Evolutionary conservation across 352 stramenopile species (phyloP).

Genomic region (Phytophthora melonis): DNA sequence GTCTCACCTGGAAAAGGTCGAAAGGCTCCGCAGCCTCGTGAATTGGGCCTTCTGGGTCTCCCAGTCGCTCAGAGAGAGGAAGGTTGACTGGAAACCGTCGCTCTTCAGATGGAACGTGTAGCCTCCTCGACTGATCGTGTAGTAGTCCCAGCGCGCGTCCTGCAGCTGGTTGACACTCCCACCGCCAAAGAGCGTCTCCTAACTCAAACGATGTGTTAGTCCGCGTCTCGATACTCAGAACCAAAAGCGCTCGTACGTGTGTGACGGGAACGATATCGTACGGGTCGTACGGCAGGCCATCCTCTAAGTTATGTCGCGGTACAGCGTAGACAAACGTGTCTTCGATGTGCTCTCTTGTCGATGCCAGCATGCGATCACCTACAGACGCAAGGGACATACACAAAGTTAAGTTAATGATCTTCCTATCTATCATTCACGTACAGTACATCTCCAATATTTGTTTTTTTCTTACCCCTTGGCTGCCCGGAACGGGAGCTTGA

Average conservation of each 20-base stretch:
- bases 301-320: constrained; percentile 63
- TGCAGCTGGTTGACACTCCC: constrained; percentile 39
- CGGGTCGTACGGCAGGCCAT: constrained; percentile 58
- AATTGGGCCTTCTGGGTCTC: constrained; percentile 66
- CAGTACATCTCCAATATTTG: constrained; percentile 1
- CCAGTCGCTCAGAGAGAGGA: constrained; percentile 57
- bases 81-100: constrained; percentile 52
- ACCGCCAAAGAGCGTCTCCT: constrained; percentile 36
- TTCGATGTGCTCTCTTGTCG: constrained; percentile 22
- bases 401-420: neutral
- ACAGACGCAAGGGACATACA: neutral
- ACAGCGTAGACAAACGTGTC: constrained; percentile 80
- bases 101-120: constrained; percentile 73
- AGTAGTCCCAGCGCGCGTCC: constrained; percentile 66
- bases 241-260: constrained; percentile 43
- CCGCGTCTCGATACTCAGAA: neutral
- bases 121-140: constrained; percentile 65
- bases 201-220: neutral
- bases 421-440: neutral
- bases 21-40: constrained; percentile 30
- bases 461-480: constrained; percentile 25
- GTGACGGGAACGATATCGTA: constrained; percentile 74
- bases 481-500: constrained; percentile 15
- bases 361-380: constrained; percentile 29
- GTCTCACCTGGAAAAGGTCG: constrained; percentile 63